These are phyloP conservation scores for Ascochyta viciae-villosae DNA, from an alignment of 2,329 filamentous ascomycete species.

Conservation along the genomic window DNA sequence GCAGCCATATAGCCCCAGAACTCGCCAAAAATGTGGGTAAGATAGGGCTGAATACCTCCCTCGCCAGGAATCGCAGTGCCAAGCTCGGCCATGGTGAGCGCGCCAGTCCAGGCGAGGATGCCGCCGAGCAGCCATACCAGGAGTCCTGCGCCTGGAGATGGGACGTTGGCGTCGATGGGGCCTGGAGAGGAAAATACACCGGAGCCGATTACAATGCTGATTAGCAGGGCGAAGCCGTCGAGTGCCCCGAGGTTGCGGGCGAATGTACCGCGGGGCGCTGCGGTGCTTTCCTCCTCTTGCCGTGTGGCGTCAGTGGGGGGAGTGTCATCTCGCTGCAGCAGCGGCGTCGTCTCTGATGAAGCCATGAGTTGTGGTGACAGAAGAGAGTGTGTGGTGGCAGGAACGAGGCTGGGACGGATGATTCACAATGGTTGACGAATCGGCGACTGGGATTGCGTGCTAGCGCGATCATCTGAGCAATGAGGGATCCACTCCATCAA, in stretches of 20 bases:
- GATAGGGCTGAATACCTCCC: slow-evolving; percentile 69
- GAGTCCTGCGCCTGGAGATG: slow-evolving; percentile 65
- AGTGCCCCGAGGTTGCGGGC: slow-evolving; percentile 41
- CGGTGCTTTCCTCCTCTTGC: slow-evolving; percentile 21
- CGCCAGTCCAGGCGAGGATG: slow-evolving; percentile 69
- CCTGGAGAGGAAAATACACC: slow-evolving; percentile 71
- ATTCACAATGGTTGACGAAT: slow-evolving; percentile 14
- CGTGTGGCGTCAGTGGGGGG: slow-evolving; percentile 12
- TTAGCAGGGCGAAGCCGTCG: slow-evolving; percentile 63
- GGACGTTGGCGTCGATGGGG: slow-evolving; percentile 68
- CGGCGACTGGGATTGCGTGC: slow-evolving; percentile 12
- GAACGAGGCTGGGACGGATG: slow-evolving; percentile 10
- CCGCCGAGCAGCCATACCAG: slow-evolving; percentile 69
- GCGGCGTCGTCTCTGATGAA: slow-evolving; percentile 32
- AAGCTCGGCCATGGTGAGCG: slow-evolving; percentile 67
- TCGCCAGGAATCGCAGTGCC: slow-evolving; percentile 70
- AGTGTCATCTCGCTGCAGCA: slow-evolving; percentile 24
- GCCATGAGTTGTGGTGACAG: slow-evolving; percentile 23
- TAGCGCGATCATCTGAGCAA: slow-evolving; percentile 9
- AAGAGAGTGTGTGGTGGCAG: neutral
- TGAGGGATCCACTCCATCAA: neutral
- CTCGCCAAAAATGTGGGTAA: slow-evolving; percentile 68
- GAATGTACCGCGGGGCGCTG: slow-evolving; percentile 37
- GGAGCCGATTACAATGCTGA: slow-evolving; percentile 70
- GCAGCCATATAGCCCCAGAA: slow-evolving; percentile 67